Evolutionary conservation across 108 stramenopile species (phyloP), one percentile per base, ranked within the genome.

Genomic region (Skeletonema marinoi): DNA sequence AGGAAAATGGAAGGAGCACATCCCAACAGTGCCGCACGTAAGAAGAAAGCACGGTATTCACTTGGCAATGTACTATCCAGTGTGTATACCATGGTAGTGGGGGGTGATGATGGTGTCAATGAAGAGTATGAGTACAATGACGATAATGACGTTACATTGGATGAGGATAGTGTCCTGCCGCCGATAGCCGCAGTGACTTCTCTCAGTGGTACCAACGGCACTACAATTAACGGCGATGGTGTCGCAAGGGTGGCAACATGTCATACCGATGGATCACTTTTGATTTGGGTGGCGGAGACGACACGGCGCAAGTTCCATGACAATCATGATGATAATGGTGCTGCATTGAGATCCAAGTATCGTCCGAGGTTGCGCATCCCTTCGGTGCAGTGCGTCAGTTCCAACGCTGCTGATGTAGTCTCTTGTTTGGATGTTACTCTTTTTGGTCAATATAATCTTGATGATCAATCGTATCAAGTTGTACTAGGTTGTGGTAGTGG

Each of bases 211-310:
- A 56, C 54, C 5, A 41, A 41, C 39, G 39, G 39, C 10, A 41
- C 39, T 0, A 41, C 10, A 1, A 41, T 41, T 12, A 1, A 42
- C 36, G 63, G 35, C 1, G 65, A 66, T 41, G 6, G 21, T 11
- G 46, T 66, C 2, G 80, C 74, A 30, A 68, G 59, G 38, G 63
- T 84, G 32, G 78, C 62, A n/a, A 79, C 83, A 7, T 56, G 75
- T 14, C 83, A 84, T 76, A 75, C 83, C 30, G 83, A 84, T 44
- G 83, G 83, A 69, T 66, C 78, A 21, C 68, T 84, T 39, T 73
- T 78, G 19, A 63, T 84, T 14, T 84, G 83, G 83, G 65, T 65
- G 3, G 71, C 72, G 30, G 68, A 65, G 25, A 60, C 72, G 6
- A 66, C 65, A 5, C 61, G 50, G 25, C 51, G 35, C 25, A 58